phyloP scores from a whole-genome alignment of 2,329 filamentous ascomycete genomes.

The Diaporthe citri region DNA sequence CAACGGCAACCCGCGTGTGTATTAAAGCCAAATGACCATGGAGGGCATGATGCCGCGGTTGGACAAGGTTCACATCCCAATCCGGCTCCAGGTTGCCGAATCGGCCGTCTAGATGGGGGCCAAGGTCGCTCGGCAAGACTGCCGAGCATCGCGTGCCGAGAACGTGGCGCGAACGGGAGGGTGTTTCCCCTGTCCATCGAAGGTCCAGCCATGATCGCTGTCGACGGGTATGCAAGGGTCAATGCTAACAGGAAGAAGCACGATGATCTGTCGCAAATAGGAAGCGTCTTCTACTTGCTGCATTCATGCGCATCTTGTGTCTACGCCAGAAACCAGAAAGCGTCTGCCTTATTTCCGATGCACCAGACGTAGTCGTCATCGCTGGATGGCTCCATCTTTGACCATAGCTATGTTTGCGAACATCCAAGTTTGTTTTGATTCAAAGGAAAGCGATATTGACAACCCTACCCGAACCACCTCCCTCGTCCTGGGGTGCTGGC shows the following conservation, averaged over 20 bases:
- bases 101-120: not conserved
- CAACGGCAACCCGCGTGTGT: not conserved
- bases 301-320: too few relatives aligned
- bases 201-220: slow-evolving; percentile 12
- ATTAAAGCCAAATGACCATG: slow-evolving; percentile 24
- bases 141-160: not conserved
- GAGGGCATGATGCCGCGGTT: not conserved
- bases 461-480: not conserved
- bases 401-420: not conserved
- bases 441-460: not conserved
- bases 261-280: not conserved
- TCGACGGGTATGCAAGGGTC: not conserved
- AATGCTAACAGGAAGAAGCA: not conserved
- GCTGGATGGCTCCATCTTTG: too few relatives aligned
- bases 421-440: not conserved
- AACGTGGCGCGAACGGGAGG: not conserved
- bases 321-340: not conserved
- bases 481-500: not conserved
- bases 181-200: not conserved
- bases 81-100: not conserved
- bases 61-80: not conserved
- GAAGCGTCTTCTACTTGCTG: not conserved
- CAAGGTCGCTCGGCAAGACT: not conserved
- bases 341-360: not conserved
- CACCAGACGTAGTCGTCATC: not conserved